phyloP scores from a whole-genome alignment of 176 grass and related monocot species.

The Alloteropsis semialata region DNA sequence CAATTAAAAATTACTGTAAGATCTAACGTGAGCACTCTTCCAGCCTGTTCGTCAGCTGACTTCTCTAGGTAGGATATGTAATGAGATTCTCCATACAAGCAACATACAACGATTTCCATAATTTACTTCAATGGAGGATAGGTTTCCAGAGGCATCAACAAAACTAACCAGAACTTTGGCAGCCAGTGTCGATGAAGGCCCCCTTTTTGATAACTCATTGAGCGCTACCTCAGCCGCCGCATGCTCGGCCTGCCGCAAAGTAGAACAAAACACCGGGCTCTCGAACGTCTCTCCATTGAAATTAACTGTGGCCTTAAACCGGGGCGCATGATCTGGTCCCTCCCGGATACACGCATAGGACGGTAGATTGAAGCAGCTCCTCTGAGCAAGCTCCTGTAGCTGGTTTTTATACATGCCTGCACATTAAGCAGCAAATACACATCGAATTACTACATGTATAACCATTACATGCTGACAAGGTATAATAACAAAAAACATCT shows the following conservation, averaged over 20 bases:
- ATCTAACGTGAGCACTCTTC: neutral
- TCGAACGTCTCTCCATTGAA: conserved; percentile 68
- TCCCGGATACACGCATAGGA: conserved; percentile 54
- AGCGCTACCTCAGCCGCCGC: conserved; percentile 54
- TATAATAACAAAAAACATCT: too few relatives aligned
- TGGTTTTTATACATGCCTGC: conserved; percentile 69
- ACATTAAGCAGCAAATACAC: conserved; percentile 1
- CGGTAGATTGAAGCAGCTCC: conserved; percentile 71
- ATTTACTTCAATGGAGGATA: neutral
- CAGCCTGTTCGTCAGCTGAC: conserved; percentile 16
- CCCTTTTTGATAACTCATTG: conserved; percentile 54
- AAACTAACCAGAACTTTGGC: conserved; percentile 63
- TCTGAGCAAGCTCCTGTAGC: conserved; percentile 73
- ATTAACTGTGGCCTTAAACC: conserved; percentile 66
- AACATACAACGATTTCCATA: neutral
- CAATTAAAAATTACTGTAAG: neutral
- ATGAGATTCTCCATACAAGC: neutral
- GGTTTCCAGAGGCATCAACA: conserved; percentile 1
- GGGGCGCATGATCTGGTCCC: conserved; percentile 56
- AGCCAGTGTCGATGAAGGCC: conserved; percentile 51
- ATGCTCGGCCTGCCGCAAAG: conserved; percentile 57
- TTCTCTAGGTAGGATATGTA: neutral
- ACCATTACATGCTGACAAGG: neutral
- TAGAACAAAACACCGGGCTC: conserved; percentile 51
- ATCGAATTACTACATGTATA: neutral